Base-by-base conservation (phyloP, 2,329 filamentous ascomycete species). In the Fusarium sp. region DNA sequence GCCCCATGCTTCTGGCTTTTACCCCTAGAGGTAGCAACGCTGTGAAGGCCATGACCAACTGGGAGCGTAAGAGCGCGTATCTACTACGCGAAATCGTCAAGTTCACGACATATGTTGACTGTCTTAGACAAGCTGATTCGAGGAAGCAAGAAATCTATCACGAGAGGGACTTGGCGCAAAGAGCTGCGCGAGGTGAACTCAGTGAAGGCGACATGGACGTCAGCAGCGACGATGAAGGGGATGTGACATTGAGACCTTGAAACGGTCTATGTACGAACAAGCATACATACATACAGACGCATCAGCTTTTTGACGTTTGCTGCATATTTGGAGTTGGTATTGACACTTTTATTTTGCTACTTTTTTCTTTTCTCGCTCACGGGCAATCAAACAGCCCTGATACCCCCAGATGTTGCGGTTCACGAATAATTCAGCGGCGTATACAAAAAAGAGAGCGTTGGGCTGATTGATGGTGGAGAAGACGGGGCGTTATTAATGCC, bases 1-100 rank as follows among this genome's bases (percentile, higher is more conserved):
- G 90, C 63, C 91, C 94, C 5, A 96, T 98, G 92, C 87, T 95
- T 61, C 87, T 97, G 60, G 94, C 96, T 14, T 98, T 97, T 80
- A 94, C 94, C 19, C 93, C 94, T 7, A 90, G 94, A 35, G 92
- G 95, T 69, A 87, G 90, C 41, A 98, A 98, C 78, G 89, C 91
- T 21, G 86, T 85, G 70, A 95, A 93, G 82, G 94, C 95, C 21
- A 95, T 98, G 93, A 88, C 91, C 25, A 99, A 99, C 82, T 99
- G 96, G 95, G 95, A 99, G 85, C 91, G 93, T 78, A 98, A 98
- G 84, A 97, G 94, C 62, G 92, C 93, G 35, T 97, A 98, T 79
- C 84, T 99, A 44, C 86, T 98, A 18, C 88, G 93, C 39, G 96
- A 99, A 84, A 98, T 97, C 80, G 94, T 98, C 81, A 98, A 98